phyloP scores from a whole-genome alignment of 2,329 filamentous ascomycete species.

The Nemania sp. region DNA sequence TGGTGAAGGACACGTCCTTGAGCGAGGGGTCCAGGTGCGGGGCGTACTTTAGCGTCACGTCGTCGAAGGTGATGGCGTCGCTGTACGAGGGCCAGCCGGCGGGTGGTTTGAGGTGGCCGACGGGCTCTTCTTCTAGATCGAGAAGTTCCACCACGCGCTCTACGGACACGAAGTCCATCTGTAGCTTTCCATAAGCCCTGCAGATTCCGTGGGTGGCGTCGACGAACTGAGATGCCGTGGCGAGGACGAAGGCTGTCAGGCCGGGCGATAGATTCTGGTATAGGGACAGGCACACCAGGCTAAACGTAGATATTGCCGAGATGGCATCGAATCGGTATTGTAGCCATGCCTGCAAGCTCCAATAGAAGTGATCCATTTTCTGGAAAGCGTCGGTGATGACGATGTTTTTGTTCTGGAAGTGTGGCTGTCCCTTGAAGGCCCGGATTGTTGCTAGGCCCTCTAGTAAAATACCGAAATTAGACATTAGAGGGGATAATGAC shows the following conservation, averaged over 20 bases:
- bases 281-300: constrained; percentile 79
- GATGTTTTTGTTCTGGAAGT: constrained; percentile 85
- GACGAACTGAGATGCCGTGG: constrained; percentile 77
- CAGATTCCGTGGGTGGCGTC: constrained; percentile 79
- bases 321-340: constrained; percentile 81
- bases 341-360: constrained; percentile 88
- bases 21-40: constrained; percentile 81
- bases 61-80: constrained; percentile 80
- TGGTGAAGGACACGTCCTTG: constrained; percentile 74
- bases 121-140: constrained; percentile 79
- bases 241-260: constrained; percentile 84
- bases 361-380: constrained; percentile 96
- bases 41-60: constrained; percentile 84
- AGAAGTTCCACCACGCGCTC: constrained; percentile 87
- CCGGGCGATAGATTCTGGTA: constrained; percentile 81
- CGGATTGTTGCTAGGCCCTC: constrained; percentile 89
- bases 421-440: constrained; percentile 80
- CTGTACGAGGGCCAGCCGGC: constrained; percentile 80
- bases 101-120: constrained; percentile 75
- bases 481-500: constrained; percentile 87
- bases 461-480: constrained; percentile 89
- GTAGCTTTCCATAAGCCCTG: constrained; percentile 82
- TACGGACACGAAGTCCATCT: constrained; percentile 92
- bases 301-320: constrained; percentile 78
- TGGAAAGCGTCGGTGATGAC: constrained; percentile 88